Evolutionary conservation across 768 basidiomycete genomes (phyloP).

Genomic region (Collybia nuda): DNA sequence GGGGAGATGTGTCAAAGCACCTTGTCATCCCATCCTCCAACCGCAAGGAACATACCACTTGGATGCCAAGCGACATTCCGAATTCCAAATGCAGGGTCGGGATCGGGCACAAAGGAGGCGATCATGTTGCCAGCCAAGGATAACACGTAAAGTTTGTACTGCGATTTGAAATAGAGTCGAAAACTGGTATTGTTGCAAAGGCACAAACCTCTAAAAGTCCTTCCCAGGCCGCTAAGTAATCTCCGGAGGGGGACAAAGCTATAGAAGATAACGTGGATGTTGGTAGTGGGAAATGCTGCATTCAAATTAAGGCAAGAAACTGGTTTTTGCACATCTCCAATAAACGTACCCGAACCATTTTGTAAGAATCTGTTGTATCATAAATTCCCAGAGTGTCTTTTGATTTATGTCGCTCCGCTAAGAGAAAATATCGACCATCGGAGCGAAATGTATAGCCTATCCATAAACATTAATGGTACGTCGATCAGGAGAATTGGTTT

Average conservation of each 20-base stretch:
- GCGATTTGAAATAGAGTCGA: slow-evolving; percentile 1
- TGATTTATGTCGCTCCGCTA: slow-evolving; percentile 88
- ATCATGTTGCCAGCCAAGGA: slow-evolving; percentile 64
- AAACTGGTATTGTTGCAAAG: neutral
- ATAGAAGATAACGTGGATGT: slow-evolving; percentile 72
- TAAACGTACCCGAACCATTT: slow-evolving; percentile 63
- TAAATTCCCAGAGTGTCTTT: slow-evolving; percentile 88
- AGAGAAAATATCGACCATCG: slow-evolving; percentile 81
- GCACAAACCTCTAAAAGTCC: slow-evolving; percentile 71
- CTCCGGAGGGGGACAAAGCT: slow-evolving; percentile 74
- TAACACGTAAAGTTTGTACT: slow-evolving; percentile 79
- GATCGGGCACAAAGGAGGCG: slow-evolving; percentile 66
- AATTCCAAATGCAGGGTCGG: slow-evolving; percentile 85
- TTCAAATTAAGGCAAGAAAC: slow-evolving; percentile 2
- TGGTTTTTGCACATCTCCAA: neutral
- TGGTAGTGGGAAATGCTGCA: slow-evolving; percentile 80
- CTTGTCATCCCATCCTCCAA: slow-evolving; percentile 90
- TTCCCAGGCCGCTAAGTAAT: slow-evolving; percentile 80
- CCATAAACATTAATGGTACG: neutral
- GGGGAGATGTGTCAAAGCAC: slow-evolving; percentile 32
- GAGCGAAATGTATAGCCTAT: slow-evolving; percentile 76
- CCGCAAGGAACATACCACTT: slow-evolving; percentile 74
- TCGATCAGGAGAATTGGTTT: slow-evolving; percentile 6
- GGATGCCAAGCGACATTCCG: slow-evolving; percentile 85
- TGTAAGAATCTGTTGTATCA: slow-evolving; percentile 68